Conservation (phyloP, 768 basidiomycete genomes). For the Scleroderma citrinum region DNA sequence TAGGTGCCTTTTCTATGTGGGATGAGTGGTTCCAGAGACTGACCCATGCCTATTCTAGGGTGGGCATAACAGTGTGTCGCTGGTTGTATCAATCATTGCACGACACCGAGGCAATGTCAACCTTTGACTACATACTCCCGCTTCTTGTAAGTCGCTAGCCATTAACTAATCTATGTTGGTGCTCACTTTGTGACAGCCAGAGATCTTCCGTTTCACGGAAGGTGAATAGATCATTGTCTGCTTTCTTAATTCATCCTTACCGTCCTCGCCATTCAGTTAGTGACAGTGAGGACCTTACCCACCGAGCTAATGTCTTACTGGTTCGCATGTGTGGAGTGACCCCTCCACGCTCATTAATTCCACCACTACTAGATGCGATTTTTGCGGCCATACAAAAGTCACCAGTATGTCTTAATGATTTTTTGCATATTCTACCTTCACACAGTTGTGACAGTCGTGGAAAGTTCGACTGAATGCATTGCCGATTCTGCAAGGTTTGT, state of each 20-base stretch:
- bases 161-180: neutral
- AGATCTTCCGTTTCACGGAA: slow-evolving; percentile 72
- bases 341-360: slow-evolving; percentile 63
- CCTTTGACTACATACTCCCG: slow-evolving; percentile 78
- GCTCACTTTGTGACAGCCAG: slow-evolving; percentile 43
- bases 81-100: slow-evolving; percentile 74
- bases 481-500: slow-evolving; percentile 70
- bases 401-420: slow-evolving; percentile 42
- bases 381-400: slow-evolving; percentile 74
- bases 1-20: slow-evolving; percentile 33
- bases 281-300: slow-evolving; percentile 66
- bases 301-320: slow-evolving; percentile 61
- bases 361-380: slow-evolving; percentile 62
- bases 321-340: slow-evolving; percentile 84
- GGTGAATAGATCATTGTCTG: slow-evolving; percentile 26
- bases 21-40: neutral
- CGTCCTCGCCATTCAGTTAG: slow-evolving; percentile 39
- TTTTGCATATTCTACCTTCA: slow-evolving; percentile 1
- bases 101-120: slow-evolving; percentile 68
- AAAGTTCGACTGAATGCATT: slow-evolving; percentile 80
- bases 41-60: slow-evolving; percentile 30
- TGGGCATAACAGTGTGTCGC: slow-evolving; percentile 63
- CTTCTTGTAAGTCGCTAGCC: slow-evolving; percentile 51
- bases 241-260: neutral
- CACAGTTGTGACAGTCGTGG: slow-evolving; percentile 58